Evolutionary conservation across 1,284 basidiomycete species (phyloP), one percentile per base, ranked within the genome.

Genomic region (Cutaneotrichosporon cutaneum): DNA sequence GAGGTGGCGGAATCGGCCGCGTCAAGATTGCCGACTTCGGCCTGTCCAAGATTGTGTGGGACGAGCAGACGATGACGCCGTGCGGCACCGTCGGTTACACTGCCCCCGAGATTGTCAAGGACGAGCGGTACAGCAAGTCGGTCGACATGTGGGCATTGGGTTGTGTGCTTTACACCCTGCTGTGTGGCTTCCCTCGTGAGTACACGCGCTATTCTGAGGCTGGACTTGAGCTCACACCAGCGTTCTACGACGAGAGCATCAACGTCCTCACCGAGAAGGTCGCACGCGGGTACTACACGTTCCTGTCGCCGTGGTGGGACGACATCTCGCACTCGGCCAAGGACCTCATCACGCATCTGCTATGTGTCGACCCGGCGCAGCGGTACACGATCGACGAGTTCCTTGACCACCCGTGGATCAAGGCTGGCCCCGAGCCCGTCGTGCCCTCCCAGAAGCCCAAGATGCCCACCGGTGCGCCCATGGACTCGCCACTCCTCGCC

Each of bases 101-200:
- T 3, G 96, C 96, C 4, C 96, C 96, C 2, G 96, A 99, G 81
- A 99, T 99, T 67, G 96, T 99, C 73, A 98, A 98, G 82, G 96
- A 99, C 77, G 94, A 99, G 82, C 86, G 95, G 27, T 99, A 99
- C 78, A 92, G 89, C 77, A 98, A 97, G 82, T 92, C 90, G 72
- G 96, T 99, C 60, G 96, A 99, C 78, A 99, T 99, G 96, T 99
- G 96, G 96, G 96, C 96, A 3, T 82, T 99, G 44, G 96, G 96
- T 32, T 99, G 96, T 78, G 96, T 99, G 24, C 84, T 99, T 5
- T 99, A 99, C 81, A 99, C 96, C 1, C 82, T 99, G 3, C 86
- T 99, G n/a, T 99, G 96, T 74, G 96, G 95, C 57, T 97, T 97
- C 82, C 93, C 94, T 58, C 92, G 79, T 80, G 62, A 74, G 79